Evolutionary conservation across 306 rosid genomes (phyloP).

Genomic region (Ceratonia siliqua): DNA sequence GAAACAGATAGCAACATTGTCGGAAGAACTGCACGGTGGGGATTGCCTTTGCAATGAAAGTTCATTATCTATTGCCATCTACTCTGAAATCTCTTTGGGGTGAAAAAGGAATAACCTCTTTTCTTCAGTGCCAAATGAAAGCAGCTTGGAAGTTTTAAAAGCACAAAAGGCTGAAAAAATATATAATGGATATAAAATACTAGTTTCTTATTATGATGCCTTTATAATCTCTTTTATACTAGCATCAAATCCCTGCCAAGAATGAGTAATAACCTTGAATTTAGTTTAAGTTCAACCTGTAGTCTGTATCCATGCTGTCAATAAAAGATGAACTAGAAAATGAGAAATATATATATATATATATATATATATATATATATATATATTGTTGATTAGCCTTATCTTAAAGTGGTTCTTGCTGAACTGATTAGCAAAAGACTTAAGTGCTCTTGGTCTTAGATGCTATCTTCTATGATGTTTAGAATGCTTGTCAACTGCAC

Average conservation of each 20-base stretch:
- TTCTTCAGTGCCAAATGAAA: constrained; percentile 6
- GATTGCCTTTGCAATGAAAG: neutral
- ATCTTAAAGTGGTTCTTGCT: neutral
- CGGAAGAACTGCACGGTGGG: neutral
- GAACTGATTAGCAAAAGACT: constrained; percentile 9
- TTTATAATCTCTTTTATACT: neutral
- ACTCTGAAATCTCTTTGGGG: constrained; percentile 24
- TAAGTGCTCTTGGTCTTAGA: neutral
- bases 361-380: too few species aligned
- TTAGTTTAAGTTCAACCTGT: neutral
- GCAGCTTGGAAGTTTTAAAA: neutral
- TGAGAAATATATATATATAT: too few species aligned
- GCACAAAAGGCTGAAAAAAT: neutral
- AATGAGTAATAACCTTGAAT: neutral
- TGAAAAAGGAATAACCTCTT: neutral
- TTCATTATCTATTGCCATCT: neutral
- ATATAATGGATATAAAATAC: neutral
- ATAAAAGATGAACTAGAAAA: neutral
- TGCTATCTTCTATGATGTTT: constrained; percentile 8
- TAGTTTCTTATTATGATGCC: neutral
- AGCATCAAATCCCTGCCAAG: neutral
- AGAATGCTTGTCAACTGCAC: neutral
- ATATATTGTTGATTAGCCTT: neutral
- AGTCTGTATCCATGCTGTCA: neutral
- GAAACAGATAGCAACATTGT: neutral